A percentile compares a stretch with the other conserved stretches of the same genome.
Evolutionary conservation across 345 rosid genomes (phyloP).

Genomic region (Sisymbrium altissimum): DNA sequence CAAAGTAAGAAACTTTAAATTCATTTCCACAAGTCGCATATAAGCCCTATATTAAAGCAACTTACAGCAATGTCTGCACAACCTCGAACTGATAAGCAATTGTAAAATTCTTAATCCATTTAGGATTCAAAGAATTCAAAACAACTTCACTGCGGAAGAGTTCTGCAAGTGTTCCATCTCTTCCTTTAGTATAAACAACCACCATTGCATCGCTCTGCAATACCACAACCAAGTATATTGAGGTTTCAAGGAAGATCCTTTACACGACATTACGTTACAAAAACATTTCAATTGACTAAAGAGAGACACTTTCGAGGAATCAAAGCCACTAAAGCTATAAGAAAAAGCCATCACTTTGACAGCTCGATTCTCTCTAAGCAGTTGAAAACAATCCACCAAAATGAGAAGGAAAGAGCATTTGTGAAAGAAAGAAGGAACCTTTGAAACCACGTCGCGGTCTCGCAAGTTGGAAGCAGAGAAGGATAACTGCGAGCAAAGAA

Average conservation of each 20-base stretch:
- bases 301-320: background rate
- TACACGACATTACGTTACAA: background rate
- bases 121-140: conserved; percentile 74
- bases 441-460: conserved; percentile 70
- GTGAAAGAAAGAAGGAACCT: conserved; percentile 39
- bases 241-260: background rate
- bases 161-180: conserved; percentile 64
- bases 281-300: background rate
- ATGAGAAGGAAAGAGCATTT: background rate
- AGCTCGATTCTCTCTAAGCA: background rate
- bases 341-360: background rate
- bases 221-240: background rate
- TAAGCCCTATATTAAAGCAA: background rate
- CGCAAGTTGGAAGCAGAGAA: conserved; percentile 75
- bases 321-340: background rate
- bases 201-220: conserved; percentile 87
- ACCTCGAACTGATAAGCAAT: conserved; percentile 64
- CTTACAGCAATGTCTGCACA: conserved; percentile 82
- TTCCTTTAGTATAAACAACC: conserved; percentile 61
- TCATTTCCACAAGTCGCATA: background rate
- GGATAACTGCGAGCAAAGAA: conserved; percentile 55
- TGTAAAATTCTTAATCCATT: conserved; percentile 60
- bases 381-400: too few species aligned
- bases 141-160: conserved; percentile 76
- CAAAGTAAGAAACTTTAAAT: background rate